These are phyloP conservation scores for Boletus sensibilis DNA, from an alignment of 768 basidiomycete species.

Conservation along the genomic window DNA sequence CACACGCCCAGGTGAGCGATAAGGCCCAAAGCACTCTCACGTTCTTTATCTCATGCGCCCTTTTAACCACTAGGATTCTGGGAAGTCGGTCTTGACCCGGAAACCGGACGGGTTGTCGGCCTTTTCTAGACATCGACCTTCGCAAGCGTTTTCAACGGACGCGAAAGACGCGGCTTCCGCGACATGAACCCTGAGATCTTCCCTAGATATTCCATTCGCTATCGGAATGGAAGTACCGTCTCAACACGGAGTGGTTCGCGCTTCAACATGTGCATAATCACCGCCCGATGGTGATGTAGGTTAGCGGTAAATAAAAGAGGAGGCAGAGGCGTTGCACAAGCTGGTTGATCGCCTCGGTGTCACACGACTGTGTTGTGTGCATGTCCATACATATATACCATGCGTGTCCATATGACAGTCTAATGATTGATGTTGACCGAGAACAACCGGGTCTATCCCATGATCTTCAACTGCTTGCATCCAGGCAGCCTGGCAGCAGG, in stretches of 20 bases:
- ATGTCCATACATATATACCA: constrained; percentile 14
- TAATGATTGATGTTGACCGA: not conserved
- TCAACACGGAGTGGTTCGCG: constrained; percentile 39
- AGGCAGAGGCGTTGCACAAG: not conserved
- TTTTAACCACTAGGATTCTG: constrained; percentile 63
- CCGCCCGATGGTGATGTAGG: constrained; percentile 14
- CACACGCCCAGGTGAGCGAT: constrained; percentile 72
- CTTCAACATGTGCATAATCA: constrained; percentile 40
- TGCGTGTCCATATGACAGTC: constrained; percentile 3
- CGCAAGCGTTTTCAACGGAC: constrained; percentile 21
- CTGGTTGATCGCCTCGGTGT: not conserved
- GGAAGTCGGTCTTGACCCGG: constrained; percentile 81
- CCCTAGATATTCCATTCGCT: constrained; percentile 19
- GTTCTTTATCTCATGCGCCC: constrained; percentile 8
- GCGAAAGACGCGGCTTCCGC: constrained; percentile 1
- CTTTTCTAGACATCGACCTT: constrained; percentile 57
- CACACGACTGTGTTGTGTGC: constrained; percentile 1
- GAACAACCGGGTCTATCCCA: not conserved
- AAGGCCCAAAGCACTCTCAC: not conserved
- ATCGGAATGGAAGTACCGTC: constrained; percentile 28
- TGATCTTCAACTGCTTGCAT: constrained; percentile 12
- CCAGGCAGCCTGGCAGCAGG: constrained; percentile 38
- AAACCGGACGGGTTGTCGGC: constrained; percentile 80
- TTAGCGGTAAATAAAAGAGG: constrained; percentile 6
- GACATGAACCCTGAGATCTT: constrained; percentile 14